Evolutionary conservation across 345 rosid genomes (phyloP).

Genomic region (Eucalyptus coolabah): DNA sequence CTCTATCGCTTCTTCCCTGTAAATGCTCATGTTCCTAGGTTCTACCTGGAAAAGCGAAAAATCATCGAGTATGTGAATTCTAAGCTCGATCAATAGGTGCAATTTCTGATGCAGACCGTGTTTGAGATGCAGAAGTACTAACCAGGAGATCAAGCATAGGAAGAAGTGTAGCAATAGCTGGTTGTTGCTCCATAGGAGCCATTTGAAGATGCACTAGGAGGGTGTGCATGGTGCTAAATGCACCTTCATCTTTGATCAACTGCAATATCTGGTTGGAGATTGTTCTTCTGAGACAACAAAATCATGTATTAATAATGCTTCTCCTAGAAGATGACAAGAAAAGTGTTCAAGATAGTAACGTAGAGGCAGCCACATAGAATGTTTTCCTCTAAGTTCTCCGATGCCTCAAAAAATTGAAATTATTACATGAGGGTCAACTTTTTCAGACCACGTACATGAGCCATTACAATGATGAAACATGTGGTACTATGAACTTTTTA

Average conservation of each 20-base stretch:
- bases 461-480: not conserved
- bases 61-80: not conserved
- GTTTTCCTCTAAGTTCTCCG: not conserved
- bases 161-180: constrained; percentile 45
- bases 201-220: constrained; percentile 63
- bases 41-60: constrained; percentile 18
- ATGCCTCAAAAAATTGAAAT: not conserved
- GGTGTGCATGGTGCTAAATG: constrained; percentile 61
- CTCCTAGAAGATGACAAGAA: not conserved
- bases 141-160: constrained; percentile 69
- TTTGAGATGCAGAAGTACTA: not conserved
- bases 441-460: not conserved
- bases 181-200: constrained; percentile 59
- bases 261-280: constrained; percentile 36
- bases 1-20: constrained; percentile 60
- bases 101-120: not conserved
- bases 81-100: not conserved
- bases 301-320: not conserved
- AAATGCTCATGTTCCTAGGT: constrained; percentile 68
- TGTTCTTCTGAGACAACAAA: constrained; percentile 29
- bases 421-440: not conserved
- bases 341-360: not conserved
- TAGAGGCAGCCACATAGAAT: not conserved
- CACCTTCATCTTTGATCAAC: constrained; percentile 46
- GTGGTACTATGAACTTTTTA: not conserved